Evolutionary conservation across 1,139 yeast genomes (phyloP).

Genomic region (Sugiyamaella grinbergsii): DNA sequence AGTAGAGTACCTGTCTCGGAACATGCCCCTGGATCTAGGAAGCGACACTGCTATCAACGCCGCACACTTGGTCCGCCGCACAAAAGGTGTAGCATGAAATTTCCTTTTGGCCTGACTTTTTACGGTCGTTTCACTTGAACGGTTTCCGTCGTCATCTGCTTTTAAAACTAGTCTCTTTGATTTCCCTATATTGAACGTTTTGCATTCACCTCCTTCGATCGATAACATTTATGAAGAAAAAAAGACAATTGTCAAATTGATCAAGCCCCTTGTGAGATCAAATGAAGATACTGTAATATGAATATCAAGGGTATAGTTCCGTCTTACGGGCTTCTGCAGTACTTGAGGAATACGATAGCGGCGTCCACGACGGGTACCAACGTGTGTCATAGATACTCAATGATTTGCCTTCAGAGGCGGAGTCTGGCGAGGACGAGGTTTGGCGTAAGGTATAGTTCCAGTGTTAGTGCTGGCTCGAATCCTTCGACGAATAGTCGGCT

Average conservation of each 20-base stretch:
- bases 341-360: slow-evolving; percentile 23
- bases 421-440: slow-evolving; percentile 3
- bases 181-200: no score
- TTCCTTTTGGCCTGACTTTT: slow-evolving; percentile 14
- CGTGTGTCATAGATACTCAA: slow-evolving; percentile 1
- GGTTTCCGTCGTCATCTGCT: no score
- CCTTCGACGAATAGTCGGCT: not conserved
- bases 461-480: slow-evolving; percentile 3
- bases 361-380: slow-evolving; percentile 1
- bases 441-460: not conserved
- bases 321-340: slow-evolving; percentile 29
- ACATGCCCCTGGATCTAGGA: no score
- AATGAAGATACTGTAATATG: slow-evolving; percentile 14
- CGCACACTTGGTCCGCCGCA: slow-evolving; percentile 3
- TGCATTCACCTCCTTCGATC: no score
- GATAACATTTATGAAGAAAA: slow-evolving; percentile 6
- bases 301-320: slow-evolving; percentile 23
- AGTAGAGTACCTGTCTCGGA: no score
- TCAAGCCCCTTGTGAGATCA: slow-evolving; percentile 10
- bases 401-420: slow-evolving; percentile 11
- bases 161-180: no score
- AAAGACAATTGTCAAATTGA: slow-evolving; percentile 3
- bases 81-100: slow-evolving; percentile 7
- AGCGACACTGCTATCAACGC: no score
- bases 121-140: no score